A percentile compares a stretch with the other conserved stretches of the same genome.
These are phyloP conservation scores for Rhodamnia rubescens DNA, from an alignment of 345 rosid species.

Conservation along the genomic window DNA sequence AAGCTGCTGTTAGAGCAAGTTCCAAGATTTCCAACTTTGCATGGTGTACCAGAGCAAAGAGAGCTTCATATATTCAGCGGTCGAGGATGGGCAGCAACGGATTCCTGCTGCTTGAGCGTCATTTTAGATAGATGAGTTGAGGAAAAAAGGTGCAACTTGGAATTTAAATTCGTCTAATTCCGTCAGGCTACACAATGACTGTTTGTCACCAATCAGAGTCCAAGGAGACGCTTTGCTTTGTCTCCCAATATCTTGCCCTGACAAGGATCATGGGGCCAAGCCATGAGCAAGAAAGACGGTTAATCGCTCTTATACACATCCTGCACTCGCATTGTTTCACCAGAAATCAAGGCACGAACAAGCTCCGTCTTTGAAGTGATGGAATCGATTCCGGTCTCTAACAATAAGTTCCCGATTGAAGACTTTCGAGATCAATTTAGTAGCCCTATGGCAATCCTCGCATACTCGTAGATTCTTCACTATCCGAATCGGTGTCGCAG, in stretches of 20 bases:
- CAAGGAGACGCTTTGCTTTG: background rate
- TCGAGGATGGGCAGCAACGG: background rate
- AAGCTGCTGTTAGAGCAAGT: background rate
- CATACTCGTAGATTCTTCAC: constrained; percentile 77
- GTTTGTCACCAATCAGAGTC: background rate
- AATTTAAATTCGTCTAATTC: background rate
- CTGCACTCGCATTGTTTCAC: constrained; percentile 1
- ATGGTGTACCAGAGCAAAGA: background rate
- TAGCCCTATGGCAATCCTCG: constrained; percentile 62
- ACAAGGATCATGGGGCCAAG: background rate
- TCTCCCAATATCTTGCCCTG: background rate
- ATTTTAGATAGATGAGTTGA: background rate
- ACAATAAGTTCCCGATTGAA: constrained; percentile 53
- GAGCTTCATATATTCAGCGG: background rate
- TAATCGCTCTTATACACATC: background rate
- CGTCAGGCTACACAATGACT: background rate
- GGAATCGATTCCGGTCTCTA: constrained; percentile 66
- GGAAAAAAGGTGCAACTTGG: background rate
- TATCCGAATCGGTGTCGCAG: constrained; percentile 25
- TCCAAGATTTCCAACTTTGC: background rate
- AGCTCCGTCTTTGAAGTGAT: constrained; percentile 53
- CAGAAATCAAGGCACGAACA: constrained; percentile 78
- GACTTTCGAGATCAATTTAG: constrained; percentile 53
- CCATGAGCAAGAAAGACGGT: background rate
- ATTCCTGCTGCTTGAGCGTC: background rate